Evolutionary conservation across 2,329 filamentous ascomycete genomes (phyloP).

Genomic region (Leptographium wingfieldii): DNA sequence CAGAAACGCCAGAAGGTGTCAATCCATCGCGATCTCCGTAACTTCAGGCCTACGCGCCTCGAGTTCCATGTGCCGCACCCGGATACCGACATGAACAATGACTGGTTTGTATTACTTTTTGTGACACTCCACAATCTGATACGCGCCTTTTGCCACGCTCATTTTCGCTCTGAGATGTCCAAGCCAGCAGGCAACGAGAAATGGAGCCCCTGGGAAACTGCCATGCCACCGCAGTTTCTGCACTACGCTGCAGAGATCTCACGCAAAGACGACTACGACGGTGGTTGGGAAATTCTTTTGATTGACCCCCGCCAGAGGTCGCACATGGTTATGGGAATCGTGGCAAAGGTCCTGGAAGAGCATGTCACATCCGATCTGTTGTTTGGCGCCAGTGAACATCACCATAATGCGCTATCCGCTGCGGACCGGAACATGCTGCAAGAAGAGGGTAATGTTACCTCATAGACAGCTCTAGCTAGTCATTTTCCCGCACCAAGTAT

Average conservation of each 20-base stretch:
- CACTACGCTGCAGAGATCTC: constrained; percentile 21
- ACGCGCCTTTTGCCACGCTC: constrained; percentile 13
- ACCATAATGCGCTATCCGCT: constrained; percentile 17
- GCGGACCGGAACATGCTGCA: constrained; percentile 19
- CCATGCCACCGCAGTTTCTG: constrained; percentile 20
- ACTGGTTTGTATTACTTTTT: constrained; percentile 18
- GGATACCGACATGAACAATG: constrained; percentile 10
- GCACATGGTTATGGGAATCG: constrained; percentile 23
- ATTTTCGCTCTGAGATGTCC: constrained; percentile 15
- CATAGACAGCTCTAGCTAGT: neutral
- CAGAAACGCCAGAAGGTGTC: neutral
- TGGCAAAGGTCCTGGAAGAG: constrained; percentile 25
- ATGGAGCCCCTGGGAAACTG: neutral
- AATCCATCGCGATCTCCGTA: constrained; percentile 4
- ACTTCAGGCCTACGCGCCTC: constrained; percentile 13
- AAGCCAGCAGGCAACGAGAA: neutral
- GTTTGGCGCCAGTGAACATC: constrained; percentile 23
- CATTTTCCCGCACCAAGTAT: no score
- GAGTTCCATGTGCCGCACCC: constrained; percentile 12
- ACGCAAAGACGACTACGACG: constrained; percentile 20
- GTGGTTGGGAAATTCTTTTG: constrained; percentile 24
- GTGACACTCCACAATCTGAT: constrained; percentile 16
- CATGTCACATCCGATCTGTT: constrained; percentile 25
- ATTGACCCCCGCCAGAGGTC: constrained; percentile 17
- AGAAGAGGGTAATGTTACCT: constrained; percentile 19